Evolutionary conservation across 176 grass and related monocot genomes (phyloP).

Genomic region (Carex parvula): DNA sequence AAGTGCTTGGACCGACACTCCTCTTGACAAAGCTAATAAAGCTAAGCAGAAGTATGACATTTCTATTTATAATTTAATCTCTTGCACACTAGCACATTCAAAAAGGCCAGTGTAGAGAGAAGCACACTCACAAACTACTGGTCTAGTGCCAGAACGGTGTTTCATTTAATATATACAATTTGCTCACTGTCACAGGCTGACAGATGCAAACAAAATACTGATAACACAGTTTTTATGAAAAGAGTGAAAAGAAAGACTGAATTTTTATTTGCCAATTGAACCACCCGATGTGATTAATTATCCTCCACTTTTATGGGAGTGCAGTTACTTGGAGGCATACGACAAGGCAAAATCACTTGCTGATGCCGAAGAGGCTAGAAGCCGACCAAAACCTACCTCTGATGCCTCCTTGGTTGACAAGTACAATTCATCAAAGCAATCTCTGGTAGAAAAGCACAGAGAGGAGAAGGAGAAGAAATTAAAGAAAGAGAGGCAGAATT

Average conservation of each 20-base stretch:
- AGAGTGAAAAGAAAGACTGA: background rate
- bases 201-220: background rate
- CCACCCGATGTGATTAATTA: background rate
- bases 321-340: conserved; percentile 94
- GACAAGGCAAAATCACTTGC: conserved; percentile 78
- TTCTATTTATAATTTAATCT: background rate
- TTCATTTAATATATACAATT: conserved; percentile 6
- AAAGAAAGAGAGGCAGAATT: conserved; percentile 21
- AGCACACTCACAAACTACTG: background rate
- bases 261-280: background rate
- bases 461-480: conserved; percentile 65
- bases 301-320: background rate
- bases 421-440: conserved; percentile 68
- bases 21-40: conserved; percentile 81
- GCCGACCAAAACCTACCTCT: conserved; percentile 17
- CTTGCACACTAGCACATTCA: background rate
- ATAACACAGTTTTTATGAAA: background rate
- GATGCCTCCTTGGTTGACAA: conserved; percentile 76
- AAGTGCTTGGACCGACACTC: conserved; percentile 71
- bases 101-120: background rate
- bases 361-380: conserved; percentile 47
- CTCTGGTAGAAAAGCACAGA: conserved; percentile 72
- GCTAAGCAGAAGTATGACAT: conserved; percentile 73
- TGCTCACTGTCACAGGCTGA: background rate
- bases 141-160: background rate